Evolutionary conservation across 148 eudicot species (phyloP), one percentile per base, ranked within the genome.

Genomic region (Vaccinium corymbosum): DNA sequence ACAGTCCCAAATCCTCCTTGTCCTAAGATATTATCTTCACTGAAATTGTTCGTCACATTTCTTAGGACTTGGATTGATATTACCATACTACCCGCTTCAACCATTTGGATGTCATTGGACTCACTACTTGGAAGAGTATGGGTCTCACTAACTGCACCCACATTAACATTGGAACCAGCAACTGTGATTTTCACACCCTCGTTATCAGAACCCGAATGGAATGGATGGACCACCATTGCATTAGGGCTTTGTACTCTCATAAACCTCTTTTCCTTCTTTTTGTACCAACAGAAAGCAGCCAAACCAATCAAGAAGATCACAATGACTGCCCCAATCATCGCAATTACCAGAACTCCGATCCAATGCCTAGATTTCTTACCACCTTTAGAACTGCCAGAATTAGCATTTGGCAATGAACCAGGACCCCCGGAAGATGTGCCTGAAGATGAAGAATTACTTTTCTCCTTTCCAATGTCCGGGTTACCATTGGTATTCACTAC

Each of bases 181-280:
- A 96, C 98, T 2, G 98, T 96, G 80, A 96, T 93, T 87, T 94
- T 96, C 73, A 94, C 91, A 75, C 93, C 90, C 35, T 94, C 98
- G 16, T 92, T 94, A 79, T 96, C 95, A 0, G 98, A 93, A 0
- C 94, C 95, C 2, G 98, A 94, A 84, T 92, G 91, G 17, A 90
- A 93, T 32, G 98, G 98, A 84, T 96, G 98, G 82, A 96, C 83
- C 16, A 94, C 97, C 87, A 94, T 92, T 13, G 94, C 92, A 73
- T 91, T 91, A 6, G 98, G 98, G 85, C 98, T 93, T 70, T 96
- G 98, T 2, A 94, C 98, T 88, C 91, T 82, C 57, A 89, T 91
- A 81, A 90, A 92, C 66, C 87, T 86, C 88, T 92, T 92, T 80
- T 91, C 97, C 84, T 86, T 93, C 88, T 88, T 93, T 84, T 89